Evolutionary conservation across 805 yeast genomes (phyloP), one percentile per base, ranked within the genome.

Genomic region (Starmera quercuum): DNA sequence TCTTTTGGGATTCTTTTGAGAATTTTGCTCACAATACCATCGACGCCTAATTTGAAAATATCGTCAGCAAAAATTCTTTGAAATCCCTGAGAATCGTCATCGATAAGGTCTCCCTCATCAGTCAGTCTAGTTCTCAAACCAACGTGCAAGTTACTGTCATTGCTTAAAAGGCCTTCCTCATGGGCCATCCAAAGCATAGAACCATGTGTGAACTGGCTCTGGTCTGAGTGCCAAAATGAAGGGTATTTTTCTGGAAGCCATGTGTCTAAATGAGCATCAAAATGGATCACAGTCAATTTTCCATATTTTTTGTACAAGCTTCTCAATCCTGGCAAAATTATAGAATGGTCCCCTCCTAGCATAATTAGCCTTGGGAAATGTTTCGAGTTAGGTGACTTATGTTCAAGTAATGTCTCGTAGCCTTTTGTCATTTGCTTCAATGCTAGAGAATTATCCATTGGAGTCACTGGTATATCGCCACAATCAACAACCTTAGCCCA

Each of bases 211-310:
- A 78, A 67, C 36, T 75, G 74, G 29, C 71, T 63, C 37, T 46
- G 45, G 28, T 66, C 64, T 11, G 71, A 60, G 44, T 59, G 64
- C 77, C 77, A 71, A 47, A 65, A 72, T 16, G 74, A 62, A 13
- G 82, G 80, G 49, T 80, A 81, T 51, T 75, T 67, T 39, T 69
- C 64, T 6, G 88, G 88, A 41, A 74, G 53, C 87, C 85, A 69
- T 7, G 90, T 82, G 52, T 82, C 88, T 41, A 82, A 64, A 56
- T 82, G 90, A 10, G 88, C 87, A 49, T 82, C 92, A 46, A 83
- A 80, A 54, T 82, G 92, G 35, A 83, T 70, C 19, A 82, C 76
- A 17, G 83, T 73, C 31, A 82, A 56, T 11, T 73, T 74, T 2
- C 87, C 88, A 47, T 81, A 71, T 11, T 68, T 43, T 30, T 69